Conservation (phyloP, 2,329 filamentous ascomycete genomes). For the Aspergillus neoniger region DNA sequence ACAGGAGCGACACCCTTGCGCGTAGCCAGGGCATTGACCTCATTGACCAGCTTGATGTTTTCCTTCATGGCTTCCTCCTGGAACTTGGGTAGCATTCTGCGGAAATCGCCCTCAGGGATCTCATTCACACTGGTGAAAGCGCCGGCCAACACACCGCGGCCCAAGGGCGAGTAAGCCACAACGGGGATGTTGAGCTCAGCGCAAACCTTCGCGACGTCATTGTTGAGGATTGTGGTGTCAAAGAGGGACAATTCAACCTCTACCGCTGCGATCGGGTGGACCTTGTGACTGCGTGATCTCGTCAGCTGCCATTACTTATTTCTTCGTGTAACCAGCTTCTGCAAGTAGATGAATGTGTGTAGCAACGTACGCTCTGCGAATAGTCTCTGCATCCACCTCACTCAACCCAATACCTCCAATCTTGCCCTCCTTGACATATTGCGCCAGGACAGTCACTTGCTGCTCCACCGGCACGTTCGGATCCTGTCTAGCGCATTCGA, state of each 20-base stretch:
- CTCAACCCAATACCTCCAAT: slow-evolving; percentile 48
- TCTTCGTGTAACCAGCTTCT: neutral
- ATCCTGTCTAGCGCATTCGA: slow-evolving; percentile 62
- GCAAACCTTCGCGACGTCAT: slow-evolving; percentile 59
- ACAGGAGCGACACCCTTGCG: slow-evolving; percentile 47
- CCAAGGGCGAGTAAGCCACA: slow-evolving; percentile 61
- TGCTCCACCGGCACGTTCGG: slow-evolving; percentile 52
- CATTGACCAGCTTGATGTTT: slow-evolving; percentile 53
- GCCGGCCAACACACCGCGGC: slow-evolving; percentile 58
- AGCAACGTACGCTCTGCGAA: slow-evolving; percentile 41
- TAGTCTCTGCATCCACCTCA: slow-evolving; percentile 49
- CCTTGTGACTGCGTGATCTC: slow-evolving; percentile 40
- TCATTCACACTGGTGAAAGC: slow-evolving; percentile 50
- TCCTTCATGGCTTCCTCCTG: slow-evolving; percentile 53
- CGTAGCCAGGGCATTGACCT: slow-evolving; percentile 48
- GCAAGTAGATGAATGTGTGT: neutral
- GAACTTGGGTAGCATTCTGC: slow-evolving; percentile 51
- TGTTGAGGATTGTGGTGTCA: slow-evolving; percentile 58
- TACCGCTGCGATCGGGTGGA: slow-evolving; percentile 59
- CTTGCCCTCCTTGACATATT: slow-evolving; percentile 47
- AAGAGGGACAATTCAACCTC: slow-evolving; percentile 64
- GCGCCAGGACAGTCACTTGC: slow-evolving; percentile 41
- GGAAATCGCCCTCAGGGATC: slow-evolving; percentile 51
- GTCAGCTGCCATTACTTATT: slow-evolving; percentile 34
- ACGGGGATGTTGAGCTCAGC: slow-evolving; percentile 60